Conservation (phyloP, 352 stramenopile species). For the Pythium myriotylum region DNA sequence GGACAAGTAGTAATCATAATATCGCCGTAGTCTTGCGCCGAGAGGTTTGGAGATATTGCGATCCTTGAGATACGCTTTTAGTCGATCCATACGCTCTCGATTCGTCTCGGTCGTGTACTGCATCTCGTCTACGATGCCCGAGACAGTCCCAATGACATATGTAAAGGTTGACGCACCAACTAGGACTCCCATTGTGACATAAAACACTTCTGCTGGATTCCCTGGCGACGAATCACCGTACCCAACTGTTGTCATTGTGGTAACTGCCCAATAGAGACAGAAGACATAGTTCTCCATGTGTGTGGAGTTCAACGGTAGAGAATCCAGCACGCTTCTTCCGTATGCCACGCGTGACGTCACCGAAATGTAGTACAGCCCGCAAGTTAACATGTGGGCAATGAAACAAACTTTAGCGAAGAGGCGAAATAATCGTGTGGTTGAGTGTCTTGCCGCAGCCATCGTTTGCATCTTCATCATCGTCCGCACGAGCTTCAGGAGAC, state of each 20-base stretch:
- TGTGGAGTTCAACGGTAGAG: constrained; percentile 32
- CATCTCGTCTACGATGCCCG: constrained; percentile 73
- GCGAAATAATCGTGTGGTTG: constrained; percentile 53
- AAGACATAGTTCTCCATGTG: constrained; percentile 65
- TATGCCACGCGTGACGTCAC: constrained; percentile 35
- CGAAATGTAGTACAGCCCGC: constrained; percentile 66
- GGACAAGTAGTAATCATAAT: constrained; percentile 83
- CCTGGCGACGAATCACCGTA: constrained; percentile 71
- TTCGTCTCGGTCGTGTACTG: constrained; percentile 53
- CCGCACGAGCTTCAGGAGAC: constrained; percentile 87
- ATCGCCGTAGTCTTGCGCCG: constrained; percentile 53
- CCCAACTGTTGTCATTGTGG: constrained; percentile 80
- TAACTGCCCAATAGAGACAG: constrained; percentile 77
- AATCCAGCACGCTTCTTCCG: constrained; percentile 32
- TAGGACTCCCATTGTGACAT: constrained; percentile 54
- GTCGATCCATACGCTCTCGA: constrained; percentile 66
- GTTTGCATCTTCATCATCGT: constrained; percentile 55
- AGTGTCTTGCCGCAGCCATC: constrained; percentile 53
- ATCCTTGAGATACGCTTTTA: constrained; percentile 81
- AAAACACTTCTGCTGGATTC: constrained; percentile 61
- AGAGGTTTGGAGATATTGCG: constrained; percentile 59
- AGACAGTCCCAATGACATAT: constrained; percentile 80
- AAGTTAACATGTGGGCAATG: constrained; percentile 62
- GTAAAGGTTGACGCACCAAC: constrained; percentile 71
- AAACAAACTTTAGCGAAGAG: constrained; percentile 65